Conservation (phyloP, 345 rosid genomes). For the Noccaea caerulescens region DNA sequence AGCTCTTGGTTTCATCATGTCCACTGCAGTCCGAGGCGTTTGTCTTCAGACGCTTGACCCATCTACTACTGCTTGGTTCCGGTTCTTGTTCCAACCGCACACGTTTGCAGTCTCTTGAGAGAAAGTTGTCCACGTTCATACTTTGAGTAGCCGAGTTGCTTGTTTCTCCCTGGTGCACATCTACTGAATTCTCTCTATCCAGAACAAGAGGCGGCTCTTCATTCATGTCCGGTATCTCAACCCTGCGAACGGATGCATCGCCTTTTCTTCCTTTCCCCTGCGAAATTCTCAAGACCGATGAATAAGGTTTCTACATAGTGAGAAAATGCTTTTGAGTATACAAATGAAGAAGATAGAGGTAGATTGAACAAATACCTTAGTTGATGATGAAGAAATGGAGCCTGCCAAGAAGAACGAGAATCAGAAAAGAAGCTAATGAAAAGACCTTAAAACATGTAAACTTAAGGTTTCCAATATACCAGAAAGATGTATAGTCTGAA, state of each 20-base stretch:
- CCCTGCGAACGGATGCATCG: constrained; percentile 30
- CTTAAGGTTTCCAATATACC: constrained; percentile 48
- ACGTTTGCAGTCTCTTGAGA: constrained; percentile 51
- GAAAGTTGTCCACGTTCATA: constrained; percentile 61
- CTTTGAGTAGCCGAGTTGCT: constrained; percentile 78
- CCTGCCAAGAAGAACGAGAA: constrained; percentile 52
- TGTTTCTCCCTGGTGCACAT: constrained; percentile 49
- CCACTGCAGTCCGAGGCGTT: constrained; percentile 45
- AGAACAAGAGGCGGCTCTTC: constrained; percentile 51
- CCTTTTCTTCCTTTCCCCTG: constrained; percentile 43
- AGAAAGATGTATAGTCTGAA: constrained; percentile 43
- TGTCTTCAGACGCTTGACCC: constrained; percentile 83
- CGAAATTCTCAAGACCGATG: background rate
- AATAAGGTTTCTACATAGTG: constrained; percentile 7
- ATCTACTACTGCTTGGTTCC: constrained; percentile 62
- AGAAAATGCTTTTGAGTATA: background rate
- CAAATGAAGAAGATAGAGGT: background rate
- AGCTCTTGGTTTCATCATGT: constrained; percentile 52
- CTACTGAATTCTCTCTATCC: constrained; percentile 41
- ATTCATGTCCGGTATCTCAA: constrained; percentile 57
- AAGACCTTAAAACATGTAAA: background rate
- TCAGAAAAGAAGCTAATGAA: constrained; percentile 31
- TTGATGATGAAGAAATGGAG: constrained; percentile 46
- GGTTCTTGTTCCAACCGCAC: constrained; percentile 45
- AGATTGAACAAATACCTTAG: constrained; percentile 55